Percentiles rank a stretch among this genome's conserved stretches.
phyloP scores from a whole-genome alignment of 306 rosid species.

The Pueraria montana region DNA sequence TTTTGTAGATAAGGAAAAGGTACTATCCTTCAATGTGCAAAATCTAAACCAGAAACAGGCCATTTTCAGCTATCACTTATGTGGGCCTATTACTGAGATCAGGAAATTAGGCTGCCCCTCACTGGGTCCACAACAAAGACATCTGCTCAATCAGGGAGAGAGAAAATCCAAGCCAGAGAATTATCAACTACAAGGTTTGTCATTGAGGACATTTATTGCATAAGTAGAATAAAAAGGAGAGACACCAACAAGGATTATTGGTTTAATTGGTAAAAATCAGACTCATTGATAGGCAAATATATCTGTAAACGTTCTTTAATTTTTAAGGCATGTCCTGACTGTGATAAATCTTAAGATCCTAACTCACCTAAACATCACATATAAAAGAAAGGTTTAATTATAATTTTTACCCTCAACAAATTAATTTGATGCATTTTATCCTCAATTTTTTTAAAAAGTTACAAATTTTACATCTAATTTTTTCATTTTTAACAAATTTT shows the following conservation, averaged over 20 bases:
- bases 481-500: too few species aligned
- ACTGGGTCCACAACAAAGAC: slow-evolving; percentile 72
- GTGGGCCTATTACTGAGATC: slow-evolving; percentile 74
- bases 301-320: too few species aligned
- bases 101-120: slow-evolving; percentile 70
- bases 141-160: slow-evolving; percentile 63
- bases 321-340: too few species aligned
- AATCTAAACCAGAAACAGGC: slow-evolving; percentile 58
- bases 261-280: background rate
- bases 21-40: slow-evolving; percentile 41
- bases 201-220: slow-evolving; percentile 50
- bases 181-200: slow-evolving; percentile 58
- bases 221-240: background rate
- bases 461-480: too few species aligned
- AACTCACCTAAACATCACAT: background rate
- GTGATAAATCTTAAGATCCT: too few species aligned
- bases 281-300: too few species aligned
- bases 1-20: slow-evolving; percentile 48
- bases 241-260: background rate
- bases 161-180: slow-evolving; percentile 59
- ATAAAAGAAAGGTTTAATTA: background rate
- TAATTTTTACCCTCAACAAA: too few species aligned
- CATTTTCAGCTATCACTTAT: slow-evolving; percentile 68
- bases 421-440: too few species aligned
- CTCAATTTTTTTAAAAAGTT: too few species aligned